Percentiles rank a stretch among this genome's conserved stretches.
Evolutionary conservation across 2,329 filamentous ascomycete species (phyloP).

Genomic region (Falciphora oryzae): DNA sequence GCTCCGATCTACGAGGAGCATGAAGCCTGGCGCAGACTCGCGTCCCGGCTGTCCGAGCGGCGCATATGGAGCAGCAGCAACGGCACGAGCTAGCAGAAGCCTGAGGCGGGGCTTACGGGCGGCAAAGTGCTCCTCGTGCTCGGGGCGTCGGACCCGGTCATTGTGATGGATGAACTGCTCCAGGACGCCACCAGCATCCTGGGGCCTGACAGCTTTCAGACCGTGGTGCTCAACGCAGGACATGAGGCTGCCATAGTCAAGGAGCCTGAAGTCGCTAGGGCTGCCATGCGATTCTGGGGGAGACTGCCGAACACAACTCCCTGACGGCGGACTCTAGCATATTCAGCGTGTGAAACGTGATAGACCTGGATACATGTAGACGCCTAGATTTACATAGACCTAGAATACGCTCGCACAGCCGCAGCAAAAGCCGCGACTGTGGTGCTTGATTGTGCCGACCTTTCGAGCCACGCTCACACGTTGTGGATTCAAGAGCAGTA

Average conservation of each 20-base stretch:
- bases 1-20: conserved; percentile 64
- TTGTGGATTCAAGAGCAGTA: conserved; percentile 70
- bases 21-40: conserved; percentile 54
- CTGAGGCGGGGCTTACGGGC: conserved; percentile 27
- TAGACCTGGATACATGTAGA: neutral
- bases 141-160: conserved; percentile 60
- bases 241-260: conserved; percentile 13
- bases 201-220: conserved; percentile 35
- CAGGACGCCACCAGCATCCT: conserved; percentile 51
- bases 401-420: neutral
- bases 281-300: conserved; percentile 5
- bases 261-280: conserved; percentile 9
- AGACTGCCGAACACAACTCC: no score
- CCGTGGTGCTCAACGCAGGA: conserved; percentile 27
- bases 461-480: conserved; percentile 77
- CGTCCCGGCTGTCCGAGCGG: conserved; percentile 39
- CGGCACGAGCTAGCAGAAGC: conserved; percentile 18
- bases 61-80: conserved; percentile 16
- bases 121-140: conserved; percentile 59
- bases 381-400: neutral
- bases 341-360: neutral
- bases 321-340: neutral
- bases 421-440: neutral
- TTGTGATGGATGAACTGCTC: conserved; percentile 57
- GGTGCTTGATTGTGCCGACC: conserved; percentile 58